Evolutionary conservation across 1,139 yeast species (phyloP).

Genomic region (Barnettozyma hawaiiensis): DNA sequence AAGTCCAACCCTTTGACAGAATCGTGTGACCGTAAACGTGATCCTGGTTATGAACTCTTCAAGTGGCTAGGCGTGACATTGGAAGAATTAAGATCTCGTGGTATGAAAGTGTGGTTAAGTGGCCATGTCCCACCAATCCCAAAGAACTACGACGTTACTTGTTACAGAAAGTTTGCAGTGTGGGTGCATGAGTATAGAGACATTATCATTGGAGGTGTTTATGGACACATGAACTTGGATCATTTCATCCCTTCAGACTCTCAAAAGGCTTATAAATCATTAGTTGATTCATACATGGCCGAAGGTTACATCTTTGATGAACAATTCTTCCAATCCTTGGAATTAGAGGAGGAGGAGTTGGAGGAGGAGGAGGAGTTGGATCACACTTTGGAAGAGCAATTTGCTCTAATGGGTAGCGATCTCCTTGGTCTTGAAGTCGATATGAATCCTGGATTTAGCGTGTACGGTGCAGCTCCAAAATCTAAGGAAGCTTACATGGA

Average conservation of each 20-base stretch:
- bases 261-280: constrained; percentile 55
- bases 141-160: constrained; percentile 66
- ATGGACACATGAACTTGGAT: constrained; percentile 86
- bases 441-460: constrained; percentile 27
- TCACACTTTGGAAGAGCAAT: constrained; percentile 19
- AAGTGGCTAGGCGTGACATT: constrained; percentile 75
- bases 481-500: constrained; percentile 62
- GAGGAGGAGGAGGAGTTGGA: constrained; percentile 18
- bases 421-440: constrained; percentile 21
- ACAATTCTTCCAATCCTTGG: constrained; percentile 9
- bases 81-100: constrained; percentile 65
- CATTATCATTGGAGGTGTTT: constrained; percentile 73
- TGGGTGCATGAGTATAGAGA: constrained; percentile 84
- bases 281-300: constrained; percentile 13
- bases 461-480: constrained; percentile 56
- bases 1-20: constrained; percentile 78
- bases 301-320: constrained; percentile 17
- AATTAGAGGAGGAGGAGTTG: constrained; percentile 16
- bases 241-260: constrained; percentile 78
- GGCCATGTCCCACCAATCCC: constrained; percentile 89
- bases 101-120: constrained; percentile 78
- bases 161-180: constrained; percentile 65
- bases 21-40: constrained; percentile 62
- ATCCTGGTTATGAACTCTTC: constrained; percentile 74
- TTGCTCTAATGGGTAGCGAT: constrained; percentile 17